Base-by-base conservation (phyloP, 331 rosid genomes). In the Quercus phellos region DNA sequence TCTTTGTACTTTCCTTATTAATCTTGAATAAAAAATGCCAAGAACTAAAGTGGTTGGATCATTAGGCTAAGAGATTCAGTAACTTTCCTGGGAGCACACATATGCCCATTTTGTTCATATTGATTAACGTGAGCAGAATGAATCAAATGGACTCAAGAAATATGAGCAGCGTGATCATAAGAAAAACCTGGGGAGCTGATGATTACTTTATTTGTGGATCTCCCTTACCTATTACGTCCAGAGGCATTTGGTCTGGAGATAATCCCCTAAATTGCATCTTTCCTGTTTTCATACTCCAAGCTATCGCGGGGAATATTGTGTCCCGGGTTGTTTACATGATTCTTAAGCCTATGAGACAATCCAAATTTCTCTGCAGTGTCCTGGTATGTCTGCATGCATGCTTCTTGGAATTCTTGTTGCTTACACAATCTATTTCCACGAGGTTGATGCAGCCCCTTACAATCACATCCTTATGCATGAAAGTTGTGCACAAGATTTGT, bases 251-350 rank as follows among this genome's bases (percentile, higher is more conserved):
- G 72, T 21, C 12, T 6, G 80, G 82, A 1, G 82, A 85, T 0
- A 51, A 32, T 43, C 93, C 93, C n/a, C 60, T 92, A 0, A 54
- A 70, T 16, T 70, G 13, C 68, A 42, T 51, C 10, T 55, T 80
- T 34, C 90, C 91, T 17, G 27, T 72, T 5, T 63, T 83, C 6
- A 3, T 90, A 56, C 68, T 74, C 50, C 91, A 88, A 77, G 46
- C 84, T 60, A 10, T 74, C 70, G 1, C 75, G 12, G 4, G 50
- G 42, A 5, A 46, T 56, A 0, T 70, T 2, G 1, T 60, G 60
- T 82, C 88, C 27, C 83, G 80, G 14, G 0, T 10, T 3, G 3
- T 83, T 61, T 71, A 68, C 74, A 34, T 11, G 32, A 5, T 83
- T 55, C 87, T 86, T 55, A 46, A 54, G 77, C 87, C 87, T 55